Conservation (phyloP, 2,329 filamentous ascomycete genomes). For the Didymella glomerata region DNA sequence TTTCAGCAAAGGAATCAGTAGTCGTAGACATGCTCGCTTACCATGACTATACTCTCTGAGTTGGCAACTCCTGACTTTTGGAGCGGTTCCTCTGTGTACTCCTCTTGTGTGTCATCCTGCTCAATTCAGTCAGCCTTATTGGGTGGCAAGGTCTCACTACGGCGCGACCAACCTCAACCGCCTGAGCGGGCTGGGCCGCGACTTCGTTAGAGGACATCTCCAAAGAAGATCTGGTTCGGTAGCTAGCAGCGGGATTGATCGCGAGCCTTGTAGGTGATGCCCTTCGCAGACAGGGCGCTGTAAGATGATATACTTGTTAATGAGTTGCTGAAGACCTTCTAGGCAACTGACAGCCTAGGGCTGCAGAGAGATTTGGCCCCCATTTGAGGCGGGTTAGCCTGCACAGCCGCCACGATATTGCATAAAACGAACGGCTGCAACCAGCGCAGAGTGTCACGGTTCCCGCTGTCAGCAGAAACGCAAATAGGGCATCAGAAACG, state of each 20-base stretch:
- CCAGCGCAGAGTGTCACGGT: too few species aligned
- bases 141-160: constrained; percentile 19
- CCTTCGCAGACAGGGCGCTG: not conserved
- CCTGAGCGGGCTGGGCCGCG: constrained; percentile 31
- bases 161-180: constrained; percentile 30
- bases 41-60: too few species aligned
- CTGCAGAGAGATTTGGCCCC: constrained; percentile 29
- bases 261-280: not conserved
- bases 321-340: constrained; percentile 43
- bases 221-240: not conserved
- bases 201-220: constrained; percentile 34
- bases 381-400: constrained; percentile 16
- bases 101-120: constrained; percentile 22
- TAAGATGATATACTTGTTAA: constrained; percentile 27
- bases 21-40: too few species aligned
- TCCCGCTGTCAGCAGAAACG: not conserved
- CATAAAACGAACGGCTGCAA: not conserved
- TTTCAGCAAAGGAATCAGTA: too few species aligned
- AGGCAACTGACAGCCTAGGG: constrained; percentile 23
- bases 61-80: constrained; percentile 32
- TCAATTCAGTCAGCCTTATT: constrained; percentile 33
- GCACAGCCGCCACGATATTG: constrained; percentile 35
- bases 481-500: not conserved
- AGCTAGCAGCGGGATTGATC: too few species aligned
- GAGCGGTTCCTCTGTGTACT: constrained; percentile 19